These are phyloP conservation scores for Candida andamanensis DNA, from an alignment of 805 yeast species.

Conservation along the genomic window DNA sequence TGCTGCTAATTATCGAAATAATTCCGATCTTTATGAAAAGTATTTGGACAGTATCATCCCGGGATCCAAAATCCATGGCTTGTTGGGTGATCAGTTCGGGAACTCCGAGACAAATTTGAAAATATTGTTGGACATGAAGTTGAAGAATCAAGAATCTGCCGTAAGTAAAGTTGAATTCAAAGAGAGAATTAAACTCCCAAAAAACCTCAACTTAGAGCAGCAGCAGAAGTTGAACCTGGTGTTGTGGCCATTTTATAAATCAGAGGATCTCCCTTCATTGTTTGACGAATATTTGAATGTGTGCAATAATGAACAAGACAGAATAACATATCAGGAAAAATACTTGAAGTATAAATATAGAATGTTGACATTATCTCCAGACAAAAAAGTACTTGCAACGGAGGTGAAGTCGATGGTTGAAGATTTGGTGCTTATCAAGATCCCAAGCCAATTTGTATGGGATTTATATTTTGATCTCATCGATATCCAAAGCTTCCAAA, in stretches of 20 bases:
- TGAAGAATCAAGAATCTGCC: slow-evolving; percentile 34
- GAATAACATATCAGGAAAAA: slow-evolving; percentile 57
- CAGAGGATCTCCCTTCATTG: slow-evolving; percentile 48
- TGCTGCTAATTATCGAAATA: slow-evolving; percentile 22
- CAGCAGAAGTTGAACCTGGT: slow-evolving; percentile 30
- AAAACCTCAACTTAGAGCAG: slow-evolving; percentile 38
- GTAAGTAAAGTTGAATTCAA: slow-evolving; percentile 40
- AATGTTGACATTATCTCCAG: slow-evolving; percentile 53
- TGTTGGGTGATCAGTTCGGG: slow-evolving; percentile 41
- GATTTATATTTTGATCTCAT: slow-evolving; percentile 65
- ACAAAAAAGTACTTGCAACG: slow-evolving; percentile 26
- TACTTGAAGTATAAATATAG: slow-evolving; percentile 54
- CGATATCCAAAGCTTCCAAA: slow-evolving; percentile 49
- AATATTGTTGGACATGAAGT: slow-evolving; percentile 38
- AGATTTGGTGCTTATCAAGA: slow-evolving; percentile 67
- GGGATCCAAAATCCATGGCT: slow-evolving; percentile 48
- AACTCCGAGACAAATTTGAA: slow-evolving; percentile 41
- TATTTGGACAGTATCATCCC: slow-evolving; percentile 53
- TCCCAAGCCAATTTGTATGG: slow-evolving; percentile 67
- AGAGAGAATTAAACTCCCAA: slow-evolving; percentile 46
- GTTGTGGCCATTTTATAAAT: slow-evolving; percentile 44
- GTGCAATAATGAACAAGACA: slow-evolving; percentile 51
- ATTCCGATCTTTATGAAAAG: slow-evolving; percentile 34
- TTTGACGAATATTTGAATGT: slow-evolving; percentile 55
- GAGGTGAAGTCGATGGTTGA: slow-evolving; percentile 54